These are phyloP conservation scores for Rhodotorula paludigena DNA, from an alignment of 768 basidiomycete species.

Conservation along the genomic window DNA sequence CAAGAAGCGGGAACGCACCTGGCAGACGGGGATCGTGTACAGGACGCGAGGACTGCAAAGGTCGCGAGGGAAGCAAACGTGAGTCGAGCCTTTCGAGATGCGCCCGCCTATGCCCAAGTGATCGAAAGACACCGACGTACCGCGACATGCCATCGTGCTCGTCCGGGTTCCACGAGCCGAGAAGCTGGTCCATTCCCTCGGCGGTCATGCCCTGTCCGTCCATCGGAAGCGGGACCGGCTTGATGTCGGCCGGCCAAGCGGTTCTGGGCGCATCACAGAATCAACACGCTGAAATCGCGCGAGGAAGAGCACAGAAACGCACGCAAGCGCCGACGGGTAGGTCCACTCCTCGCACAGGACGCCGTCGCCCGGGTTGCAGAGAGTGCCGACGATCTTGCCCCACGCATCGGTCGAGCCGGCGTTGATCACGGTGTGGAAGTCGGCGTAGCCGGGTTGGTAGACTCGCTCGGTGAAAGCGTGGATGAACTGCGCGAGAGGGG, in stretches of 20 bases:
- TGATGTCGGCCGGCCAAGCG: conserved; percentile 50
- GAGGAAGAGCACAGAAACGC: conserved; percentile 4
- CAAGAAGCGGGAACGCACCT: background rate
- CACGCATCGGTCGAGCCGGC: conserved; percentile 52
- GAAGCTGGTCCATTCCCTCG: conserved; percentile 57
- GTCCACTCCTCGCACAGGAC: conserved; percentile 63
- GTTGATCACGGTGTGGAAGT: conserved; percentile 57
- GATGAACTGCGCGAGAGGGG: conserved; percentile 58
- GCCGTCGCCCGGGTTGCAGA: conserved; percentile 61
- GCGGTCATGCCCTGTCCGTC: conserved; percentile 69
- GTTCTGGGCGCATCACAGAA: conserved; percentile 5
- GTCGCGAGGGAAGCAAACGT: too few relatives aligned
- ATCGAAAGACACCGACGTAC: conserved; percentile 45
- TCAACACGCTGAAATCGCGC: background rate
- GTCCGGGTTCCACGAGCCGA: conserved; percentile 63
- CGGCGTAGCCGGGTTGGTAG: conserved; percentile 56
- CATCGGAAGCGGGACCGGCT: conserved; percentile 59
- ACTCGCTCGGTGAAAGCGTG: conserved; percentile 57
- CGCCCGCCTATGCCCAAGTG: too few relatives aligned
- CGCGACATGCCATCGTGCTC: conserved; percentile 56
- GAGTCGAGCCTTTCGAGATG: background rate
- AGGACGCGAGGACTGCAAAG: conserved; percentile 63
- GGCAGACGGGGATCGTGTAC: conserved; percentile 51
- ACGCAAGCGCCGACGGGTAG: conserved; percentile 55
- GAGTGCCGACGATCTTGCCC: conserved; percentile 57